Evolutionary conservation across 2,329 filamentous ascomycete genomes (phyloP).

Genomic region (Exophiala lecanii-corni): DNA sequence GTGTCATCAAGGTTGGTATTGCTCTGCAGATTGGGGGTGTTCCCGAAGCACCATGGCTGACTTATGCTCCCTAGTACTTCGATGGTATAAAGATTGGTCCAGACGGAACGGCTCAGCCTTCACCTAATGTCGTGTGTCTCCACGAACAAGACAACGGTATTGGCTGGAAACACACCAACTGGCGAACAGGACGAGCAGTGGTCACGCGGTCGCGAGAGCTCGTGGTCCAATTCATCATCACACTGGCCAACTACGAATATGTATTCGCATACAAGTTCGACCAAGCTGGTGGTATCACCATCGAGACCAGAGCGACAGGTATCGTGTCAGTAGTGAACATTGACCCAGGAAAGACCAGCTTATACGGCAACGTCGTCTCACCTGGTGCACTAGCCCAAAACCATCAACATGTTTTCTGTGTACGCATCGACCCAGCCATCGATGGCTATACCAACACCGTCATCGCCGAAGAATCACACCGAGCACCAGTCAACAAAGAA

Average conservation of each 20-base stretch:
- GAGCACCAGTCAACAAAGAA: slow-evolving; percentile 45
- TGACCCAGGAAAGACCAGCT: slow-evolving; percentile 49
- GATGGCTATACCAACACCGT: slow-evolving; percentile 53
- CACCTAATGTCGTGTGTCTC: slow-evolving; percentile 61
- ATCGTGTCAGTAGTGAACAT: slow-evolving; percentile 61
- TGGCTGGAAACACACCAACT: slow-evolving; percentile 68
- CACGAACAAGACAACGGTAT: slow-evolving; percentile 68
- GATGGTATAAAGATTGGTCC: slow-evolving; percentile 51
- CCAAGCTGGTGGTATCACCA: slow-evolving; percentile 56
- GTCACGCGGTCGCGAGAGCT: slow-evolving; percentile 59
- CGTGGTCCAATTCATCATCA: slow-evolving; percentile 64
- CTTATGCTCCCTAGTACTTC: slow-evolving; percentile 43
- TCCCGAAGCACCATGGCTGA: not conserved
- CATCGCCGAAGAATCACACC: slow-evolving; percentile 50
- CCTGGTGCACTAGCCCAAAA: slow-evolving; percentile 63
- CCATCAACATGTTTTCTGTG: slow-evolving; percentile 66
- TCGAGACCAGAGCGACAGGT: slow-evolving; percentile 62
- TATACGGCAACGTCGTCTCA: slow-evolving; percentile 60
- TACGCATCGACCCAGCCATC: slow-evolving; percentile 62
- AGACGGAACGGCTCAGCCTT: slow-evolving; percentile 48
- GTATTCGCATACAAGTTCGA: slow-evolving; percentile 62
- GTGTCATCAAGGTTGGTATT: slow-evolving; percentile 50
- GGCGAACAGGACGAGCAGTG: slow-evolving; percentile 57
- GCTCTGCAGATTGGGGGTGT: too few species aligned
- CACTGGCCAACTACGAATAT: slow-evolving; percentile 68